Conservation (phyloP, 2,329 filamentous ascomycete species). For the Zalaria obscura region DNA sequence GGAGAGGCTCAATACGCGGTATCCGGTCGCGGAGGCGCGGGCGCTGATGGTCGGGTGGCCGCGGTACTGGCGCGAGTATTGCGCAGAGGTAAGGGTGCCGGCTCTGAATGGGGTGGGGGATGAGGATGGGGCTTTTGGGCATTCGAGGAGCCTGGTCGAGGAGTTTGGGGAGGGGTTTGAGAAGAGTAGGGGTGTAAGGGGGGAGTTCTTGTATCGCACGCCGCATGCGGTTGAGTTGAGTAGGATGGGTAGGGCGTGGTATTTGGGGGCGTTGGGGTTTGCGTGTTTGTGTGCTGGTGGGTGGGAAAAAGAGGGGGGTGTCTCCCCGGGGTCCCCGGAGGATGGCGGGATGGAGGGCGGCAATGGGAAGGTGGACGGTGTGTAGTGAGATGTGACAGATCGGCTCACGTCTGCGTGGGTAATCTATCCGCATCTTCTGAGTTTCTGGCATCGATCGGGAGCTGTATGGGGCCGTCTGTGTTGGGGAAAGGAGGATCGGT, state of each 20-base stretch:
- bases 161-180: not conserved
- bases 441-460: no score
- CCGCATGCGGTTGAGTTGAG: constrained; percentile 5
- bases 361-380: no score
- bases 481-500: no score
- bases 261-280: constrained; percentile 2
- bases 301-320: no score
- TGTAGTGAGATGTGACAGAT: no score
- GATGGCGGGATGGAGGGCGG: no score
- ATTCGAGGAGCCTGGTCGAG: no score
- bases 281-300: no score
- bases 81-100: not conserved
- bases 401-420: no score
- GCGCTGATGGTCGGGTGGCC: not conserved
- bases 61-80: not conserved
- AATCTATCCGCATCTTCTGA: no score
- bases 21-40: not conserved
- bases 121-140: not conserved
- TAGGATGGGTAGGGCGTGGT: constrained; percentile 1
- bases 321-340: no score
- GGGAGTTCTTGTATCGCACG: not conserved
- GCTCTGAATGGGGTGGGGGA: not conserved
- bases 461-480: no score
- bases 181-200: not conserved
- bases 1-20: not conserved